These are phyloP conservation scores for Dimocarpus longan DNA, from an alignment of 345 rosid genomes.

Conservation along the genomic window DNA sequence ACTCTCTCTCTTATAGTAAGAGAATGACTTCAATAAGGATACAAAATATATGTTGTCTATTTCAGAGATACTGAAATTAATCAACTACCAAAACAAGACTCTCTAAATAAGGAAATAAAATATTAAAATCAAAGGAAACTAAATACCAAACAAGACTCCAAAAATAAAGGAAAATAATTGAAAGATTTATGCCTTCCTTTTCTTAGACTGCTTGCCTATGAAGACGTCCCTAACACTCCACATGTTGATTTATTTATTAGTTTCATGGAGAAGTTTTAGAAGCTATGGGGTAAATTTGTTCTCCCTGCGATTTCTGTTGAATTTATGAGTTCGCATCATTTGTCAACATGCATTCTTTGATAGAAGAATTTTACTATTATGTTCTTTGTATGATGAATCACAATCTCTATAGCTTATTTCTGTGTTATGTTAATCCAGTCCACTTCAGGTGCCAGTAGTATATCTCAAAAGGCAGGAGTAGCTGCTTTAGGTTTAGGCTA, in stretches of 20 bases:
- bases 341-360: background rate
- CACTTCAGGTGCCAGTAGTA: constrained; percentile 93
- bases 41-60: too few relatives aligned
- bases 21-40: too few relatives aligned
- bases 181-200: too few relatives aligned
- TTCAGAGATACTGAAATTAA: too few relatives aligned
- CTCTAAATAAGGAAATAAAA: too few relatives aligned
- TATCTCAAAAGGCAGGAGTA: constrained; percentile 87
- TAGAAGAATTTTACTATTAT: background rate
- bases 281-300: background rate
- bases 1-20: too few relatives aligned
- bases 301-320: background rate
- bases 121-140: too few relatives aligned
- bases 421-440: constrained; percentile 36
- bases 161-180: too few relatives aligned
- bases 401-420: constrained; percentile 10
- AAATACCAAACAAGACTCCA: too few relatives aligned
- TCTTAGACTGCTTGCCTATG: too few relatives aligned
- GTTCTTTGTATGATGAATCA: background rate
- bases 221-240: too few relatives aligned
- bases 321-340: background rate
- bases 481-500: constrained; percentile 94
- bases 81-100: too few relatives aligned
- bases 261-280: background rate
- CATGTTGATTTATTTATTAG: background rate